Conservation (phyloP, 352 stramenopile species). For the Phytopythium helicoides region DNA sequence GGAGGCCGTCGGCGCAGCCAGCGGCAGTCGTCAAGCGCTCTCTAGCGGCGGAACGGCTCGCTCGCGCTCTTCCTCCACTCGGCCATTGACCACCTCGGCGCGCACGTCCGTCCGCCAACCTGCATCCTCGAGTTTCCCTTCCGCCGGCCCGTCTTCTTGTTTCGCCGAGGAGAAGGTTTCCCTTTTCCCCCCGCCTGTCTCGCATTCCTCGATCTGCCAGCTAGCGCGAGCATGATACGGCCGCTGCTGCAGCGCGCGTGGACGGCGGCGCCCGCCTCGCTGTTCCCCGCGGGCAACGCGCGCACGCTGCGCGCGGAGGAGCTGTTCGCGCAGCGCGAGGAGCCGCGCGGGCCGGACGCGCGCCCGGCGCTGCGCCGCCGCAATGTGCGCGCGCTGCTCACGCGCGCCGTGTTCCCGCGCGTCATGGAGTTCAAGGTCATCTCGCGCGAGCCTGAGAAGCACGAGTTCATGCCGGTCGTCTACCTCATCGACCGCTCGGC, state of each 20-base stretch:
- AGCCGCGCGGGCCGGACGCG: slow-evolving; percentile 16
- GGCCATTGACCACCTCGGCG: too few species aligned
- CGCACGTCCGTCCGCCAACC: too few species aligned
- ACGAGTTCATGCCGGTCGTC: slow-evolving; percentile 76
- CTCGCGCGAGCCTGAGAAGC: slow-evolving; percentile 63
- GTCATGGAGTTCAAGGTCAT: slow-evolving; percentile 84
- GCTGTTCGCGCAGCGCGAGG: slow-evolving; percentile 10
- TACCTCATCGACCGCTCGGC: slow-evolving; percentile 65
- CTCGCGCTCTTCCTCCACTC: too few species aligned
- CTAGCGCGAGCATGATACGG: not conserved
- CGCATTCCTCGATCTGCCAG: too few species aligned
- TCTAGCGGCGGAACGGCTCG: too few species aligned
- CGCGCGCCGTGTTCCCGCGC: slow-evolving; percentile 49
- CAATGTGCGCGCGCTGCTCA: slow-evolving; percentile 18
- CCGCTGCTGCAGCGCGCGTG: slow-evolving; percentile 9
- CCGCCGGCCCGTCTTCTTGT: not conserved
- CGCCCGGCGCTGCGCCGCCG: slow-evolving; percentile 8
- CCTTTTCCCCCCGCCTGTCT: too few species aligned
- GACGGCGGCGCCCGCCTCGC: slow-evolving; percentile 7
- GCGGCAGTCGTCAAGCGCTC: too few species aligned
- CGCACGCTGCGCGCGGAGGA: slow-evolving; percentile 14
- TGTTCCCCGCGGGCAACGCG: slow-evolving; percentile 8
- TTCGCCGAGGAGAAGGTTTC: too few species aligned
- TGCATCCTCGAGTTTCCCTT: too few species aligned
- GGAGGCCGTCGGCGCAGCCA: too few species aligned